These are phyloP conservation scores for Diaporthe australafricana DNA, from an alignment of 2,329 filamentous ascomycete species.

Conservation along the genomic window DNA sequence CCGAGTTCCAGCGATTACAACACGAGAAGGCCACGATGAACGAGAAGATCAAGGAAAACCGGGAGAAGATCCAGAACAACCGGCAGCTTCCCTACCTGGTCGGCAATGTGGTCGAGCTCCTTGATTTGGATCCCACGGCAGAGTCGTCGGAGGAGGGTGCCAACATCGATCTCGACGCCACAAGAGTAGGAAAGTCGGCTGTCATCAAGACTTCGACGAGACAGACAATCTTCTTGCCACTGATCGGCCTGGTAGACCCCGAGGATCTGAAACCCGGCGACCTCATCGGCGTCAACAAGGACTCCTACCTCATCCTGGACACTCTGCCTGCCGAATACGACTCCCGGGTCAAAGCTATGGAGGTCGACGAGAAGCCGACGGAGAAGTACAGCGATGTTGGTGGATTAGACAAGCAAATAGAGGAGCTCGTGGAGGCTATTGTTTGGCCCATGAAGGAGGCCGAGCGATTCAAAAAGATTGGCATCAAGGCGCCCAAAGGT, in stretches of 20 bases:
- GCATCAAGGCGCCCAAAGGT: constrained; percentile 99
- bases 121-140: constrained; percentile 95
- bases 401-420: constrained; percentile 98
- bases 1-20: constrained; percentile 91
- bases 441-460: constrained; percentile 99
- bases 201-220: constrained; percentile 99
- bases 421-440: constrained; percentile 97
- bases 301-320: constrained; percentile 96
- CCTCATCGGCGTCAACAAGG: constrained; percentile 98
- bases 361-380: constrained; percentile 99
- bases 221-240: constrained; percentile 97
- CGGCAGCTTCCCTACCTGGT: constrained; percentile 99
- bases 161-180: constrained; percentile 98
- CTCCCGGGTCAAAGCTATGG: constrained; percentile 99
- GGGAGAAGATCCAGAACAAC: constrained; percentile 99
- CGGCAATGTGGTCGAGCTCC: constrained; percentile 96
- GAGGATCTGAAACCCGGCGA: constrained; percentile 95
- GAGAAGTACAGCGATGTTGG: constrained; percentile 99
- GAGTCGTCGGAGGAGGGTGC: constrained; percentile 98
- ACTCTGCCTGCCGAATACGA: constrained; percentile 98
- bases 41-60: constrained; percentile 99
- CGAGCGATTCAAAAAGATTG: constrained; percentile 99
- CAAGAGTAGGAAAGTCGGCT: constrained; percentile 95
- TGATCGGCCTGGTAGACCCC: constrained; percentile 96
- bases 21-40: constrained; percentile 97